These are phyloP conservation scores for Talaromyces sp. DNA, from an alignment of 2,329 filamentous ascomycete species.

Conservation along the genomic window DNA sequence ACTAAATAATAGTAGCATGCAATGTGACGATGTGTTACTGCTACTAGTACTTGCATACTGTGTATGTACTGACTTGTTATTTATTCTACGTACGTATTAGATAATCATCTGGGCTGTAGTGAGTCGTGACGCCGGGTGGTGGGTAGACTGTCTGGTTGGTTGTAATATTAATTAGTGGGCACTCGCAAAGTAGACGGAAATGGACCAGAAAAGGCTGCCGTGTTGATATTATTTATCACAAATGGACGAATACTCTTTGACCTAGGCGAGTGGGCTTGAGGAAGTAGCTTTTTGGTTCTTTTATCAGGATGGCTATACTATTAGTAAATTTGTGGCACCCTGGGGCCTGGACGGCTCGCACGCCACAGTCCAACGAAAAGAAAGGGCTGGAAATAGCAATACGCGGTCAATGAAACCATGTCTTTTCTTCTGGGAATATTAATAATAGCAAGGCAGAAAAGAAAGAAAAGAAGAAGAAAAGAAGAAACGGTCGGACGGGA, in stretches of 20 bases:
- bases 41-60: neutral
- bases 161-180: too few species aligned
- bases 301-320: neutral
- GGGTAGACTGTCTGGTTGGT: too few species aligned
- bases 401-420: neutral
- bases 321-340: too few species aligned
- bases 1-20: too few species aligned
- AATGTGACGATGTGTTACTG: neutral
- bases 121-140: too few species aligned
- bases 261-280: neutral
- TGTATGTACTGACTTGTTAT: neutral
- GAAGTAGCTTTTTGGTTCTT: neutral
- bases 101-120: neutral
- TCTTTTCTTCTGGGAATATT: neutral
- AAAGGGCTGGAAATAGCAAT: neutral
- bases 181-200: too few species aligned
- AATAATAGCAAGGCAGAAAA: neutral
- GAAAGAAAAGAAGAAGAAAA: constrained; percentile 6
- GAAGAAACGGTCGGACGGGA: constrained; percentile 11
- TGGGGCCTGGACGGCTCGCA: too few species aligned
- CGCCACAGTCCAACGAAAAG: too few species aligned
- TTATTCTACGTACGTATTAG: neutral
- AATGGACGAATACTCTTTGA: neutral
- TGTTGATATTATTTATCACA: neutral
- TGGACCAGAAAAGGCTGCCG: too few species aligned